Evolutionary conservation across 2,329 filamentous ascomycete genomes (phyloP).

Genomic region (Verticillium alfalfae): DNA sequence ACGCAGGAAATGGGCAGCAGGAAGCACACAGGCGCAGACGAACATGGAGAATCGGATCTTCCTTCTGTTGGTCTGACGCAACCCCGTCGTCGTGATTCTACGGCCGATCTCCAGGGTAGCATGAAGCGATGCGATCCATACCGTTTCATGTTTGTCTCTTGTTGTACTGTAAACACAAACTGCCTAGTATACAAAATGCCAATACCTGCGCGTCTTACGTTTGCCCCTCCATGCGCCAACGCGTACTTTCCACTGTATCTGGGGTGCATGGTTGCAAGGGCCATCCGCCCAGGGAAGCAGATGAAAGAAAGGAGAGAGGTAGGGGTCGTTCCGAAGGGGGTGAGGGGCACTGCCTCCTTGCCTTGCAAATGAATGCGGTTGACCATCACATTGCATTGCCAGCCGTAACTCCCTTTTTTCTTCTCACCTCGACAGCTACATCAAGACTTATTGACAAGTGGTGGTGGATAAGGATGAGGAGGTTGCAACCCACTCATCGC

Average conservation of each 20-base stretch:
- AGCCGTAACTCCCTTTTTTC: not conserved
- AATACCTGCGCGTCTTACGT: not conserved
- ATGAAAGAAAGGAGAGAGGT: not conserved
- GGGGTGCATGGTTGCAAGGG: not conserved
- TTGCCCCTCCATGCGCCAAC: not conserved
- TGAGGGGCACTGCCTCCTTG: not conserved
- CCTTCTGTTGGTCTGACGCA: too few species aligned
- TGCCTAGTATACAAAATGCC: not conserved
- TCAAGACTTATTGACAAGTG: not conserved
- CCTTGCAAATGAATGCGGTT: not conserved
- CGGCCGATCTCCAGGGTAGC: not conserved
- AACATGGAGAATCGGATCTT: not conserved
- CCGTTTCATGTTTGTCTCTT: not conserved
- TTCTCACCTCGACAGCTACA: not conserved
- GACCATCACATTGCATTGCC: not conserved
- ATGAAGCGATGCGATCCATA: too few species aligned
- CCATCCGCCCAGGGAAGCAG: not conserved
- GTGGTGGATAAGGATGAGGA: not conserved
- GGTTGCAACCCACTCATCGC: not conserved
- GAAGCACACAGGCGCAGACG: not conserved
- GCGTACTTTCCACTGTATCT: not conserved
- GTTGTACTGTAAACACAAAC: not conserved
- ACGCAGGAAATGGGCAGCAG: too few species aligned
- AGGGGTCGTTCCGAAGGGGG: not conserved
- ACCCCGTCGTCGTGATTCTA: not conserved